A percentile compares a stretch with the other conserved stretches of the same genome.
These are phyloP conservation scores for Rugonectria rugulosa DNA, from an alignment of 2,329 filamentous ascomycete genomes.

Conservation along the genomic window DNA sequence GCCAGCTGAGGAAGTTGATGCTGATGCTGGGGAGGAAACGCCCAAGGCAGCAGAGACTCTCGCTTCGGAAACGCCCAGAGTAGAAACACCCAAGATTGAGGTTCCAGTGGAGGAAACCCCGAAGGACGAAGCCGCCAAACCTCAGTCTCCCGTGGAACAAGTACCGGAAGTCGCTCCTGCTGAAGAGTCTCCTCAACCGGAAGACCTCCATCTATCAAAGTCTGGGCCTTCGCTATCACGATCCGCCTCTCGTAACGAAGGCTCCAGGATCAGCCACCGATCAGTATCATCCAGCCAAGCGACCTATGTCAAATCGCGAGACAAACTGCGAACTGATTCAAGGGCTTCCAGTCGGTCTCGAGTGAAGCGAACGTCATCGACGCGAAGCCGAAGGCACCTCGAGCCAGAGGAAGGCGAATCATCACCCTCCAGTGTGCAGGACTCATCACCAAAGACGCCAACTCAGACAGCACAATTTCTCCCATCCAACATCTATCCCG, in stretches of 20 bases:
- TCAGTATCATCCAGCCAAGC: conserved; percentile 67
- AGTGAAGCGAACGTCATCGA: conserved; percentile 49
- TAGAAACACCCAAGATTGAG: conserved; percentile 16
- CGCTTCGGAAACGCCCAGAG: conserved; percentile 32
- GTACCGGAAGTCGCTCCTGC: conserved; percentile 18
- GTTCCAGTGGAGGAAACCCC: conserved; percentile 39
- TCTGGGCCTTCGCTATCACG: conserved; percentile 53
- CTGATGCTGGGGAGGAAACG: conserved; percentile 33
- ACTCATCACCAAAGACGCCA: conserved; percentile 69
- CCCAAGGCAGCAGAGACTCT: conserved; percentile 38
- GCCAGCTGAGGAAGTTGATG: conserved; percentile 32
- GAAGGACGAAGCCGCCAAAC: conserved; percentile 18
- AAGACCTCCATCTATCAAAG: conserved; percentile 46
- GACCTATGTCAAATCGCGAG: conserved; percentile 54
- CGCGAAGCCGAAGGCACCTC: conserved; percentile 45
- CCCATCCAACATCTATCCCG: conserved; percentile 49
- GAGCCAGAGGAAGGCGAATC: conserved; percentile 53
- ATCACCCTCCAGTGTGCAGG: conserved; percentile 56
- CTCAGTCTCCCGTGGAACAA: not conserved
- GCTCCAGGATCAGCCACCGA: conserved; percentile 60
- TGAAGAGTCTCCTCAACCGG: conserved; percentile 29
- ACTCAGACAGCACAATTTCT: conserved; percentile 63
- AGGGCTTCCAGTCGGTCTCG: conserved; percentile 45
- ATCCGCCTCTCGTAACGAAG: conserved; percentile 54
- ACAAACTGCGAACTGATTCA: conserved; percentile 47